Evolutionary conservation across 176 grass and related monocot species (phyloP).

Genomic region (Poa annua): DNA sequence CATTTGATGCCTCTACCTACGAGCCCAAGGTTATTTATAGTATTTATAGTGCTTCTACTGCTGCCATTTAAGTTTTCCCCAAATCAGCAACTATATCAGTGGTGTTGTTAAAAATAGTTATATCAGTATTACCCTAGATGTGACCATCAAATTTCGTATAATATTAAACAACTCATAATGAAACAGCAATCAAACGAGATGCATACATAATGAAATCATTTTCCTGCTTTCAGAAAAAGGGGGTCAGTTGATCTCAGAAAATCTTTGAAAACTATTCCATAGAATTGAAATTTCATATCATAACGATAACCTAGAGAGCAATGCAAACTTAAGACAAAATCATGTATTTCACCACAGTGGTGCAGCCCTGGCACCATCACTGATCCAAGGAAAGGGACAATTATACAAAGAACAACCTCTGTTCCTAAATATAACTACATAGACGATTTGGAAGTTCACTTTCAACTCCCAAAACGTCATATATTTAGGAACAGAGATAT

Average conservation of each 20-base stretch:
- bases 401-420: not conserved
- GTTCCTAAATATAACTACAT: too few species aligned
- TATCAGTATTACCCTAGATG: not conserved
- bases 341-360: not conserved
- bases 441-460: too few species aligned
- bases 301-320: not conserved
- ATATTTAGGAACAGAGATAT: too few species aligned
- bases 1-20: constrained; percentile 75
- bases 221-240: not conserved
- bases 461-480: too few species aligned
- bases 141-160: constrained; percentile 24
- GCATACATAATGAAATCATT: not conserved
- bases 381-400: not conserved
- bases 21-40: constrained; percentile 64
- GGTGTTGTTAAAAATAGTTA: not conserved
- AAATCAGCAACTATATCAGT: not conserved
- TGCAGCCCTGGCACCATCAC: not conserved
- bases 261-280: not conserved
- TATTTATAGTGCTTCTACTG: constrained; percentile 47
- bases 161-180: constrained; percentile 1
- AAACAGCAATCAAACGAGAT: not conserved
- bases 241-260: not conserved
- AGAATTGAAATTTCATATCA: not conserved
- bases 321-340: not conserved
- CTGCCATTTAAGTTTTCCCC: constrained; percentile 27